These are phyloP conservation scores for Floccularia luteovirens DNA, from an alignment of 768 basidiomycete species.

Conservation along the genomic window DNA sequence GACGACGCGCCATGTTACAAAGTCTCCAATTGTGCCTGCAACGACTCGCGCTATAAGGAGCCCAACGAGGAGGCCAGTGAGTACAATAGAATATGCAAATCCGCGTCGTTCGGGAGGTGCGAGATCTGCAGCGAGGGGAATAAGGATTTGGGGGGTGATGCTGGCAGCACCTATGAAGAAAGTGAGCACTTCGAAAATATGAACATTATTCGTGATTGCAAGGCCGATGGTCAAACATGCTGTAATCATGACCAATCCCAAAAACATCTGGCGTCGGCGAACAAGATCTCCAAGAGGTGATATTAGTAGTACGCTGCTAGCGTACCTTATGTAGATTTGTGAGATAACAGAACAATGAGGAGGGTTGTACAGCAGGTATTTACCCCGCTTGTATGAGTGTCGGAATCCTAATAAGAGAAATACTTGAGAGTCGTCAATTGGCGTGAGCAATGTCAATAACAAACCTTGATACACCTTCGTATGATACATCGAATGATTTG, in stretches of 20 bases:
- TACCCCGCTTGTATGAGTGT: constrained; percentile 66
- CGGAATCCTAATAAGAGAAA: constrained; percentile 35
- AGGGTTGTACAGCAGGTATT: constrained; percentile 6
- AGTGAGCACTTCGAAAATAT: constrained; percentile 56
- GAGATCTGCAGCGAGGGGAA: constrained; percentile 74
- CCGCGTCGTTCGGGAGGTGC: constrained; percentile 70
- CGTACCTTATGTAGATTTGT: constrained; percentile 42
- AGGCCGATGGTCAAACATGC: constrained; percentile 64
- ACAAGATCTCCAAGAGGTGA: constrained; percentile 82
- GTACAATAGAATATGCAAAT: constrained; percentile 67
- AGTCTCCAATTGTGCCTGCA: constrained; percentile 69
- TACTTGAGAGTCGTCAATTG: neutral
- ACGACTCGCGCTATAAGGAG: constrained; percentile 70
- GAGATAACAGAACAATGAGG: constrained; percentile 1
- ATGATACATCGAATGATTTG: constrained; percentile 25
- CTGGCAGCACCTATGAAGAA: constrained; percentile 66
- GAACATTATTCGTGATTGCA: constrained; percentile 49
- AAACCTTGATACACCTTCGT: constrained; percentile 31
- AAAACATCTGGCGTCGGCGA: constrained; percentile 62
- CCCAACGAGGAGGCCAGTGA: constrained; percentile 63
- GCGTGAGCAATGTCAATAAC: constrained; percentile 2
- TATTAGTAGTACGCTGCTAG: constrained; percentile 63
- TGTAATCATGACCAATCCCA: constrained; percentile 48
- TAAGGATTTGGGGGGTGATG: constrained; percentile 75
- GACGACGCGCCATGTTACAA: constrained; percentile 62